A percentile compares a stretch with the other conserved stretches of the same genome.
Evolutionary conservation across 148 eudicot species (phyloP).

Genomic region (Chenopodium formosanum): DNA sequence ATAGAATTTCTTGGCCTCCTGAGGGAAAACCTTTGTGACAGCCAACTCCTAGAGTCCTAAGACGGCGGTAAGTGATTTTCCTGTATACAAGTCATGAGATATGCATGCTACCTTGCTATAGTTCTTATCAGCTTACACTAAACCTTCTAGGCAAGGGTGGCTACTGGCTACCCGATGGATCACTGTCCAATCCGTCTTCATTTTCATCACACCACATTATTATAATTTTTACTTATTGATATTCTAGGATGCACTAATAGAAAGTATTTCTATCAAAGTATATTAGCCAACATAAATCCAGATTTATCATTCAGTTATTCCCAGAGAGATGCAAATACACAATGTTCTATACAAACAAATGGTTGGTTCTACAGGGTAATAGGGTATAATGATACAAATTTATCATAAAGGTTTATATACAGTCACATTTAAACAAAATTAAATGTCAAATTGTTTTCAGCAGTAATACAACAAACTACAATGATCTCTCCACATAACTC

Average conservation of each 20-base stretch:
- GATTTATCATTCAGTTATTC: background rate
- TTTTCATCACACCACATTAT: no score
- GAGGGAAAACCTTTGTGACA: background rate
- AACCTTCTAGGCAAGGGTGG: no score
- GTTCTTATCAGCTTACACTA: no score
- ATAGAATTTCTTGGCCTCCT: no score
- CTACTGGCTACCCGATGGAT: background rate
- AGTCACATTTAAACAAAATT: conserved; percentile 10
- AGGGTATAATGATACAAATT: background rate
- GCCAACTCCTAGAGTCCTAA: background rate
- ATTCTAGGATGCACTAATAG: no score
- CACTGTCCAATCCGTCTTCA: no score
- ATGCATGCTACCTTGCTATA: background rate
- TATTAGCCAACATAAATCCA: background rate
- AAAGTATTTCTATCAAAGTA: background rate
- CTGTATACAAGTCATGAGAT: background rate
- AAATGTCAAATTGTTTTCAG: background rate
- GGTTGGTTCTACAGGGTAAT: background rate
- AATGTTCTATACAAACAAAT: conserved; percentile 7
- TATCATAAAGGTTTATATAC: conserved; percentile 5
- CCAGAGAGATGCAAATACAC: conserved; percentile 8
- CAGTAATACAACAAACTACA: conserved; percentile 13
- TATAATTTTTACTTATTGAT: no score
- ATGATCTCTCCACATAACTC: conserved; percentile 10
- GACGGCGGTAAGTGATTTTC: background rate